phyloP scores from a whole-genome alignment of 139 green algal species.

The Nannochloris sp. region DNA sequence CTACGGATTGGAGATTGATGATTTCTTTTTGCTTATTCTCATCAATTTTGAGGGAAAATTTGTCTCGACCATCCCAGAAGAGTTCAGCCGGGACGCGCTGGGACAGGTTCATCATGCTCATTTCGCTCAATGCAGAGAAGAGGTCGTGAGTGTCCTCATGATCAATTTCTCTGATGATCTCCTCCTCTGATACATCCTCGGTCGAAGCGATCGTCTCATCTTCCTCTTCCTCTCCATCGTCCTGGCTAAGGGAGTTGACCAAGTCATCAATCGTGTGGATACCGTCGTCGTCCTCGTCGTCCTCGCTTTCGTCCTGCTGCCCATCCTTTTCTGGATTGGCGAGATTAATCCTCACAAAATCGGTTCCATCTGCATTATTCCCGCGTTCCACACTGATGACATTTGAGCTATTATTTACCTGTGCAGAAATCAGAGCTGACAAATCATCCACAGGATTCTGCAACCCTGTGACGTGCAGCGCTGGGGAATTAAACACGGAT shows the following conservation, averaged over 20 bases:
- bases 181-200: neutral
- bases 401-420: neutral
- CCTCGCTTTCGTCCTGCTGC: neutral
- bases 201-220: neutral
- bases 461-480: neutral
- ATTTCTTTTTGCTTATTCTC: constrained; percentile 3
- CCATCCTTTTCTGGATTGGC: neutral
- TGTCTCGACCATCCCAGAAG: neutral
- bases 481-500: constrained; percentile 27
- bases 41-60: neutral
- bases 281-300: constrained; percentile 6
- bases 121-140: neutral
- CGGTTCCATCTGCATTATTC: constrained; percentile 3
- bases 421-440: neutral
- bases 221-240: neutral
- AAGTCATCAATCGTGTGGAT: constrained; percentile 26
- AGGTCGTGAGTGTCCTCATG: neutral
- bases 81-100: neutral
- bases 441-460: constrained; percentile 2
- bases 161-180: neutral
- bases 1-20: neutral
- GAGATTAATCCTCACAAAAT: constrained; percentile 13
- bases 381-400: constrained; percentile 18
- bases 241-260: constrained; percentile 6
- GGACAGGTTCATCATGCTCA: neutral